Base-by-base conservation (phyloP, 257 asterid genomes). In the Cordia subcordata region DNA sequence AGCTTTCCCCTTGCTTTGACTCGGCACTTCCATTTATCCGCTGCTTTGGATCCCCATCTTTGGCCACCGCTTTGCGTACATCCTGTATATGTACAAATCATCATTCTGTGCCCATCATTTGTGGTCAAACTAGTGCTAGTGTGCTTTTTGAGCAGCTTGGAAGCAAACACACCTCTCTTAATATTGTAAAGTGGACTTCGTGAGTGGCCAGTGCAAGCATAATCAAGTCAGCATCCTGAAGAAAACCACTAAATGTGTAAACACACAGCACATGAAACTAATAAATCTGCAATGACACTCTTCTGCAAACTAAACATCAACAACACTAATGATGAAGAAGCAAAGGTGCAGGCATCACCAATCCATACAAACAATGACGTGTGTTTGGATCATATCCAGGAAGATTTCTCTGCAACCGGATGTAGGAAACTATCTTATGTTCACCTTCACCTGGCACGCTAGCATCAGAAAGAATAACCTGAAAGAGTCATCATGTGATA, bases 361-460 rank as follows among this genome's bases (percentile, higher is more conserved):
- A 69, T 51, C 95, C 95, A 70, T 86, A 84, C 27, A 86, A 61
- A 58, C 95, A 86, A 69, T 86, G 95, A 0, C 77, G 76, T 53
- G 93, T 86, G 67, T 86, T 83, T 40, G 93, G 93, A 76, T 86
- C 84, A 61, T 35, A 86, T 32, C 93, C 93, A 0, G 87, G 89
- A 58, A 84, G 82, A 72, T 79, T 71, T 62, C 95, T 79, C 65
- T 86, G 95, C 75, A 79, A 65, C 47, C 95, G 95, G 75, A 86
- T 86, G 68, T 79, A 86, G 19, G 93, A 81, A 79, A 86, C 79
- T 42, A 81, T 73, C 65, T 86, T 86, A 54, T 86, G 95, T 57
- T 86, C 95, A 47, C 95, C 95, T 73, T 86, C 95, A 27, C 93
- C 95, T 53, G 95, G 93, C 53, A 83, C 95, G 66, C 71, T 79